phyloP scores from a whole-genome alignment of 768 basidiomycete genomes.

The Dioszegia hungarica region DNA sequence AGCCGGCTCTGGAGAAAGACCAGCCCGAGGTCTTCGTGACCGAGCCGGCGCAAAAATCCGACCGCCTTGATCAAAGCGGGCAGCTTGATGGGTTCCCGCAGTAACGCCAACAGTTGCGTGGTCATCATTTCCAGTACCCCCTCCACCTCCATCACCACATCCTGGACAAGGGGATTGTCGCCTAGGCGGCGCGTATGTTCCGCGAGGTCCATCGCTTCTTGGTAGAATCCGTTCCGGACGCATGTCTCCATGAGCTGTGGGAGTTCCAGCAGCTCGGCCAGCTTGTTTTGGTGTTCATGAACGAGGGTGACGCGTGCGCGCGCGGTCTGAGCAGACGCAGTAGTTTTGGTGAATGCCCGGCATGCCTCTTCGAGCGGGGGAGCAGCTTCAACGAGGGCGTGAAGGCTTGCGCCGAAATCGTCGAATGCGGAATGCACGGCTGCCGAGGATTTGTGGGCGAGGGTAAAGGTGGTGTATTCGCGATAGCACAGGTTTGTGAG shows the following conservation, averaged over 20 bases:
- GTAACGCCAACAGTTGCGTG: constrained; percentile 66
- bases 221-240: constrained; percentile 84
- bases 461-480: constrained; percentile 85
- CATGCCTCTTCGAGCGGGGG: constrained; percentile 73
- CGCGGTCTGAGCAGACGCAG: constrained; percentile 63
- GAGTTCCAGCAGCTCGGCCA: constrained; percentile 84
- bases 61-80: constrained; percentile 87
- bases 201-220: constrained; percentile 81
- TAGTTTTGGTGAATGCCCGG: constrained; percentile 68
- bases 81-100: constrained; percentile 80
- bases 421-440: constrained; percentile 68
- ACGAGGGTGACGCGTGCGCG: constrained; percentile 73
- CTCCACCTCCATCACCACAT: constrained; percentile 55
- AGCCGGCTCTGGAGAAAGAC: constrained; percentile 75
- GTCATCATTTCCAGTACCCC: constrained; percentile 57
- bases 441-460: constrained; percentile 74
- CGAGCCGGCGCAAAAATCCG: constrained; percentile 78
- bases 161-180: constrained; percentile 54
- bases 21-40: constrained; percentile 70
- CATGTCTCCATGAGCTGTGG: constrained; percentile 88
- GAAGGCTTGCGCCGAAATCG: constrained; percentile 69
- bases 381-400: constrained; percentile 60
- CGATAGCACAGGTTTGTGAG: constrained; percentile 83
- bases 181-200: constrained; percentile 62
- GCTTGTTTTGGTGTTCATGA: constrained; percentile 89